Conservation (phyloP, 1,139 yeast species). For the Taphrina sp. region DNA sequence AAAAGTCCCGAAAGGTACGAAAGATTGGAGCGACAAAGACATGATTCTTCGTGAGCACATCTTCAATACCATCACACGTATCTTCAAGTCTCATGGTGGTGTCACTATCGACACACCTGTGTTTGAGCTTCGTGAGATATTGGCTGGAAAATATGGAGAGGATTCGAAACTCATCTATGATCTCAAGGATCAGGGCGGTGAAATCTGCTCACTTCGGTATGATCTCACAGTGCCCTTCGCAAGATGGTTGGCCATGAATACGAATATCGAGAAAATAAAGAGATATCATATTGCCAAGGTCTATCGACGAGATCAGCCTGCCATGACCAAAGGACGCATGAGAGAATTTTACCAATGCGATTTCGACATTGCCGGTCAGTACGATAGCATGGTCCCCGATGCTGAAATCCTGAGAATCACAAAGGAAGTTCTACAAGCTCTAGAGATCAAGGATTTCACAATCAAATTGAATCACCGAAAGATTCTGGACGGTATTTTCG, state of each 20-base stretch:
- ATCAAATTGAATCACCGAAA: constrained; percentile 92
- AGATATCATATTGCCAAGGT: constrained; percentile 97
- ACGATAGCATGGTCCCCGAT: constrained; percentile 94
- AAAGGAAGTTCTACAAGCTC: constrained; percentile 76
- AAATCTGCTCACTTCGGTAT: constrained; percentile 86
- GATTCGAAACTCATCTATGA: constrained; percentile 94
- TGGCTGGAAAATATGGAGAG: constrained; percentile 97
- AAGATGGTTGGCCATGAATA: constrained; percentile 91
- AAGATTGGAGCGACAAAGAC: constrained; percentile 96
- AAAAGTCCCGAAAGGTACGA: constrained; percentile 36
- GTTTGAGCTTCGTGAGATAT: constrained; percentile 88
- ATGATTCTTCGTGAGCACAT: constrained; percentile 91
- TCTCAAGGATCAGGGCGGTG: constrained; percentile 98
- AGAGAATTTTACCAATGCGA: constrained; percentile 99
- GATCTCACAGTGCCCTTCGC: constrained; percentile 98
- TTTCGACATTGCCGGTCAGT: constrained; percentile 89
- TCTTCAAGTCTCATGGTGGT: constrained; percentile 95
- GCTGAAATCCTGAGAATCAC: constrained; percentile 78
- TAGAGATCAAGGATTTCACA: constrained; percentile 86
- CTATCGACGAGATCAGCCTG: constrained; percentile 97
- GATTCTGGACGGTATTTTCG: constrained; percentile 90
- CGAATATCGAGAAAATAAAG: constrained; percentile 73
- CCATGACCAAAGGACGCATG: constrained; percentile 99
- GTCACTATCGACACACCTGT: constrained; percentile 98
- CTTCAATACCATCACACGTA: constrained; percentile 63